A percentile compares a stretch with the other conserved stretches of the same genome.
Evolutionary conservation across 306 rosid species (phyloP).

Genomic region (Acacia confusa): DNA sequence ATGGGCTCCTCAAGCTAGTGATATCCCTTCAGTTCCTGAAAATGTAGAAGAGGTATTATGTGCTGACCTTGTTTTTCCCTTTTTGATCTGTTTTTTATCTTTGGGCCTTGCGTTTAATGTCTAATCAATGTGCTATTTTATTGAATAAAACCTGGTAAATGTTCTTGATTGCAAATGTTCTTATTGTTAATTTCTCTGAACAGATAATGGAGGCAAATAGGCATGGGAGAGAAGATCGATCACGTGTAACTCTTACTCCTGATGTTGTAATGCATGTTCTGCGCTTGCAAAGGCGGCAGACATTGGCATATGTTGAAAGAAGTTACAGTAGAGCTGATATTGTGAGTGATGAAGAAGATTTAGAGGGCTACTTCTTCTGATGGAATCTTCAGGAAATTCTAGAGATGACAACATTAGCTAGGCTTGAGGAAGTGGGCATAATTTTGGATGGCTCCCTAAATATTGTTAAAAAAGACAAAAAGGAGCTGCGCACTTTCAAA

Average conservation of each 20-base stretch:
- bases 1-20: slow-evolving; percentile 45
- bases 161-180: slow-evolving; percentile 17
- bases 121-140: slow-evolving; percentile 5
- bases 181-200: slow-evolving; percentile 13
- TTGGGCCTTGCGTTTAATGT: background rate
- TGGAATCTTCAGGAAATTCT: slow-evolving; percentile 30
- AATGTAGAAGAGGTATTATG: slow-evolving; percentile 43
- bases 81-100: background rate
- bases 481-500: background rate
- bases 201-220: slow-evolving; percentile 56
- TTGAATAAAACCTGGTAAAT: slow-evolving; percentile 2
- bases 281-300: slow-evolving; percentile 60
- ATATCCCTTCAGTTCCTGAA: slow-evolving; percentile 47
- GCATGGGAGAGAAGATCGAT: slow-evolving; percentile 49
- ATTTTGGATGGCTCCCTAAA: background rate
- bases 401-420: background rate
- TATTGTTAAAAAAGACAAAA: background rate
- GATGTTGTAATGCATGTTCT: slow-evolving; percentile 53
- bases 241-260: slow-evolving; percentile 45
- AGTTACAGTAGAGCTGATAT: slow-evolving; percentile 41
- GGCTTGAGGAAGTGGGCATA: background rate
- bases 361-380: slow-evolving; percentile 36
- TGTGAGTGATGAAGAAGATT: slow-evolving; percentile 49
- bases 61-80: slow-evolving; percentile 2
- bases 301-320: slow-evolving; percentile 45